Evolutionary conservation across 129 eudicot species (phyloP).

Genomic region (sunflower (Helianthus annuus)): HanXRQr2.0-SUNRISE NC_035444.2:126804857-126805356

Average conservation of each 20-base stretch:
- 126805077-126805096: slow-evolving; percentile 95
- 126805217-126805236: too few relatives aligned
- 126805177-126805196: not conserved
- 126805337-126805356: slow-evolving; percentile 61
- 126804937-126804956: too few relatives aligned
- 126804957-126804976: too few relatives aligned
- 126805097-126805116: slow-evolving; percentile 66
- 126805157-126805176: slow-evolving; percentile 37
- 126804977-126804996: too few relatives aligned
- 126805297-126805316: slow-evolving; percentile 89
- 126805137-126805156: slow-evolving; percentile 80
- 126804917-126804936: too few relatives aligned
- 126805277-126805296: slow-evolving; percentile 68
- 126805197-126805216: not conserved
- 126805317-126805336: slow-evolving; percentile 95
- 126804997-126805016: too few relatives aligned
- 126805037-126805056: slow-evolving; percentile 15
- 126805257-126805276: slow-evolving; percentile 57
- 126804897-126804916: too few relatives aligned
- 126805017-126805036: too few relatives aligned
- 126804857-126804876: too few relatives aligned
- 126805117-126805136: slow-evolving; percentile 81
- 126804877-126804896: too few relatives aligned
- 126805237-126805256: too few relatives aligned
- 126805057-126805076: slow-evolving; percentile 84